phyloP scores from a whole-genome alignment of 257 asterid species.

The Apocynum venetum region DNA sequence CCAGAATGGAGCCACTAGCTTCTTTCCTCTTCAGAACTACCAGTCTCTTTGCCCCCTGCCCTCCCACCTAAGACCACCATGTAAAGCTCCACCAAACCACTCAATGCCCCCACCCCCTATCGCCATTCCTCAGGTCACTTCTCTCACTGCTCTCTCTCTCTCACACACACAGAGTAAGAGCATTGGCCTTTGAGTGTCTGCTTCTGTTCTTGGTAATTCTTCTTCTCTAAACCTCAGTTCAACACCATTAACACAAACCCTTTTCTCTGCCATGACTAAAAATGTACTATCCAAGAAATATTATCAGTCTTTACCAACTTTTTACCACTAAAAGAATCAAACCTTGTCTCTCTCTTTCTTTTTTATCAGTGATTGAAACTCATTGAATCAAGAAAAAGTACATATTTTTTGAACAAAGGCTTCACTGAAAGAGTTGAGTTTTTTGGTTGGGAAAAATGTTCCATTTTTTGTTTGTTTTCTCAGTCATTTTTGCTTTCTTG shows the following conservation, averaged over 20 bases:
- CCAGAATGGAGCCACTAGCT: not conserved
- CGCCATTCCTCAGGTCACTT: not conserved
- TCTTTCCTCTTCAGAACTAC: not conserved
- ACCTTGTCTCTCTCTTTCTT: not conserved
- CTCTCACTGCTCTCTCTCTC: not conserved
- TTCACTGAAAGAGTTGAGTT: not conserved
- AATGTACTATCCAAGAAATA: not conserved
- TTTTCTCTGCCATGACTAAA: not conserved
- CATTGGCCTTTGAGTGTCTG: not conserved
- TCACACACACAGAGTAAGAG: not conserved
- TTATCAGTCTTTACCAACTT: conserved; percentile 12
- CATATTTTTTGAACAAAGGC: not conserved
- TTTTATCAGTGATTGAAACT: not conserved
- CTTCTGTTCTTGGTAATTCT: not conserved
- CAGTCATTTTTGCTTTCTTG: not conserved
- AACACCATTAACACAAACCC: not conserved
- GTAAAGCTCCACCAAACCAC: conserved; percentile 16
- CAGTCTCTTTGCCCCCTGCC: not conserved
- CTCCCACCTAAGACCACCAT: conserved; percentile 15
- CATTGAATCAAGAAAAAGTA: not conserved
- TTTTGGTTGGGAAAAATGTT: conserved; percentile 4
- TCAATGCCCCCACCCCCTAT: not conserved
- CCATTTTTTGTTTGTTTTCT: conserved; percentile 5
- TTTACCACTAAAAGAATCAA: conserved; percentile 11
- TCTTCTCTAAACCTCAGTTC: not conserved